Evolutionary conservation across 2,329 filamentous ascomycete genomes (phyloP).

Genomic region (Penicillium oxalicum): DNA sequence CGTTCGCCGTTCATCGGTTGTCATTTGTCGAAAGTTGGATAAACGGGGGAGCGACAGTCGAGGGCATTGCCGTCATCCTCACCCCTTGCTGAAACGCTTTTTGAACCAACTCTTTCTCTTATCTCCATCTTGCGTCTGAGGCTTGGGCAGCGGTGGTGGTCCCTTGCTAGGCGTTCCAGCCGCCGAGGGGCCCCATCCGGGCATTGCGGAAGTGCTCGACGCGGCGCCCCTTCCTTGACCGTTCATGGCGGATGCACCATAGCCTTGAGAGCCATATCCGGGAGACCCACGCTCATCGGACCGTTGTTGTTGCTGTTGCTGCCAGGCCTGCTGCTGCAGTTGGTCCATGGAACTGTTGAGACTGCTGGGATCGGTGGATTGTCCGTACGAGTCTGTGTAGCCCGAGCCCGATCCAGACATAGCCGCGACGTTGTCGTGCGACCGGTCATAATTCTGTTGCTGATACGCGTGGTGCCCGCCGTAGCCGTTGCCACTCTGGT

Average conservation of each 20-base stretch:
- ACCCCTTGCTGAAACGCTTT: conserved; percentile 63
- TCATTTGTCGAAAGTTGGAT: no score
- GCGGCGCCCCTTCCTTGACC: conserved; percentile 19
- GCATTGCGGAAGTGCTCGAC: conserved; percentile 15
- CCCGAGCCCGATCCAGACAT: conserved; percentile 60
- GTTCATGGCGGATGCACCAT: conserved; percentile 39
- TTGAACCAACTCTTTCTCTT: conserved; percentile 91
- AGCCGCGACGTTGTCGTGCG: conserved; percentile 80
- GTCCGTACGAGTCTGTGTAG: conserved; percentile 65
- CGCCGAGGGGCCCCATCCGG: conserved; percentile 21
- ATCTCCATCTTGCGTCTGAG: conserved; percentile 38
- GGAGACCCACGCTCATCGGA: conserved; percentile 38
- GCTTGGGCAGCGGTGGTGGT: conserved; percentile 14
- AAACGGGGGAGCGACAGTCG: background rate
- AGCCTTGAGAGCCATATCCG: conserved; percentile 60
- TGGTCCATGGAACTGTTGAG: conserved; percentile 89
- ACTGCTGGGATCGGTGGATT: conserved; percentile 85
- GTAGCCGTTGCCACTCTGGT: conserved; percentile 29
- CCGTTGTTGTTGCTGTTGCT: conserved; percentile 33
- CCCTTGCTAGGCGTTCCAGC: conserved; percentile 15
- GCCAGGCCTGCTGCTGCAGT: conserved; percentile 45
- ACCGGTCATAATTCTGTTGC: conserved; percentile 61
- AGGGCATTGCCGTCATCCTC: background rate
- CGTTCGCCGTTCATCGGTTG: no score
- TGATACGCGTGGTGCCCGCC: conserved; percentile 37